Evolutionary conservation across 2,329 filamentous ascomycete genomes (phyloP), one percentile per base, ranked within the genome.

Genomic region (Fusarium agapanthi): DNA sequence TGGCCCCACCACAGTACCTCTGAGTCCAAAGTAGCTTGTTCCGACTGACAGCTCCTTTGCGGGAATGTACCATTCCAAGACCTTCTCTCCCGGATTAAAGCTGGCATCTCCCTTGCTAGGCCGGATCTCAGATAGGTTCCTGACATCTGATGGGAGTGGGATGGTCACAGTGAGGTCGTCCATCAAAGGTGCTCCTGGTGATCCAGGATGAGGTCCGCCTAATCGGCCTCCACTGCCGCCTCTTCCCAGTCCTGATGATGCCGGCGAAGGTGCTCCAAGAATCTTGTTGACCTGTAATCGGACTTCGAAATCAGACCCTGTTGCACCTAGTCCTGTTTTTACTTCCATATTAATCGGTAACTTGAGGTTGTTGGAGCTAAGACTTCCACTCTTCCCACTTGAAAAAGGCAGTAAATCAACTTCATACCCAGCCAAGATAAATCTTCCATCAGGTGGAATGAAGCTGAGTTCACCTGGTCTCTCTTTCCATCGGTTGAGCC

Each of bases 401-500:
- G 90, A 88, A 55, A 92, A 89, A 1, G 95, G 95, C 18, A 98
- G 86, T 28, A 99, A 84, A 80, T 99, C 94, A 26, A 97, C 94
- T 81, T 98, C 95, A 79, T 99, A 99, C 28, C 95, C 95, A 37
- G 95, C 95, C 24, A 99, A 87, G 44, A 97, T 93, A 80, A 98
- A 99, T 47, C 94, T 90, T 37, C 96, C 96, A 80, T 99, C 96
- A 1, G 96, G 96, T 5, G 96, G 96, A 18, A 99, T 90, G 78
- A 99, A 99, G 79, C 94, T 97, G n/a, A 99, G 86, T 73, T 97
- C 93, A 7, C 96, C 96, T 0, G 95, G 94, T 61, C 90, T 89
- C 76, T 97, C 94, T 76, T 92, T 92, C 96, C 96, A 99, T 71
- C 91, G 88, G n/a, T 92, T 92, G 7, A 99, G 85, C 24, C 96